Conservation (phyloP, 148 eudicot genomes). For the Fagopyrum esculentum region DNA sequence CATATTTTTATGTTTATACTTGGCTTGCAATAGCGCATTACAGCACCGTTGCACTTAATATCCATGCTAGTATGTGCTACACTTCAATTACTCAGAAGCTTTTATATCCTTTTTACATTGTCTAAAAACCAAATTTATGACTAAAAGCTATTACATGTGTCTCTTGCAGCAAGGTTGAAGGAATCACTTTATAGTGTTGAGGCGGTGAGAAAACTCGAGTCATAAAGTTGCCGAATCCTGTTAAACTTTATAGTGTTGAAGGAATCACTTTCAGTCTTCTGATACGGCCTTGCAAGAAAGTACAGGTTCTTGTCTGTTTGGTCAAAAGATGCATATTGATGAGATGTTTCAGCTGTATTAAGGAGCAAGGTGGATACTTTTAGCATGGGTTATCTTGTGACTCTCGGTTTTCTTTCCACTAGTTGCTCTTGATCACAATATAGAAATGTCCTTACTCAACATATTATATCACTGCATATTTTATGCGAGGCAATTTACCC, state of each 20-base stretch:
- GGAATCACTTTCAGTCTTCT: conserved; percentile 23
- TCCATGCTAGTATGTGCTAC: not conserved
- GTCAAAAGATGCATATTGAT: conserved; percentile 57
- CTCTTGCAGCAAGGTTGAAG: conserved; percentile 53
- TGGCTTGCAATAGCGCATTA: not conserved
- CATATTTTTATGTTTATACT: not conserved
- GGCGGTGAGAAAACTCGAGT: conserved; percentile 24
- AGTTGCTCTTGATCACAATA: not conserved
- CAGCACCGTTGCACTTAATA: not conserved
- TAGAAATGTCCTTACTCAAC: not conserved
- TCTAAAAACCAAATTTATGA: not conserved
- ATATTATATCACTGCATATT: not conserved
- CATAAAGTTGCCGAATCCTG: conserved; percentile 29
- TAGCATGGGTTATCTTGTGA: not conserved
- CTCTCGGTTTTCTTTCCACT: not conserved
- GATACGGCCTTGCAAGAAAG: conserved; percentile 27
- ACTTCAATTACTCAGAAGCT: not conserved
- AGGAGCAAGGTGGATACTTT: conserved; percentile 46
- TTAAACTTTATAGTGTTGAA: conserved; percentile 27
- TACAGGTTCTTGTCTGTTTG: conserved; percentile 31
- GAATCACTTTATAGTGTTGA: conserved; percentile 50
- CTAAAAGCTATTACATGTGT: conserved; percentile 8
- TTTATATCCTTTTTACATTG: not conserved
- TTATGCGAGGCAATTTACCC: not conserved
- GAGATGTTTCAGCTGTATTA: conserved; percentile 47